Evolutionary conservation across 805 yeast genomes (phyloP), one percentile per base, ranked within the genome.

Genomic region (Ogataea ramenticola): DNA sequence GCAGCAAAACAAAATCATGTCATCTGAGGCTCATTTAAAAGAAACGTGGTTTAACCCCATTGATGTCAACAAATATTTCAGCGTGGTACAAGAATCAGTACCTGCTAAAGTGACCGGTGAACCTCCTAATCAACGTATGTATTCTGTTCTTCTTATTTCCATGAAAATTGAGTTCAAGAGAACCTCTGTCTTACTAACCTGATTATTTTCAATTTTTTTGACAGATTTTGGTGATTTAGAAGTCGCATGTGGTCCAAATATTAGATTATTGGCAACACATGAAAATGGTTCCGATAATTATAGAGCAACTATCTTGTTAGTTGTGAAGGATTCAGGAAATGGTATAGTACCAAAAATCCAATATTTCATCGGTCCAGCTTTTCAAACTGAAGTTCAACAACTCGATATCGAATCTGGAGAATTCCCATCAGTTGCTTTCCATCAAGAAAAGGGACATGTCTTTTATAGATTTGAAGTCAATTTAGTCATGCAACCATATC

Each of bases 231-330:
- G 71, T 2, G 38, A 53, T 2, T 44, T 70, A n/a, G 71, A 74
- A 34, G 67, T 81, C 19, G 65, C 71, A 41, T 80, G 86, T 58
- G 98, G 98, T 2, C 98, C 98, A 0, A 67, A 82, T 27, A 63
- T 90, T 40, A 70, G 93, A 45, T 74, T 82, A 40, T 65, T 79
- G 46, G 89, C 83, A 7, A 76, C 83, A 39, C 64, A 70, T 37
- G 88, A 85, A 49, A 64, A 71, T 14, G 65, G 65, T 3, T 39
- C 65, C 8, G 50, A 59, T 24, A 66, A 74, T 36, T 90, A 88
- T 66, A 62, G 89, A 24, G 96, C 83, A 3, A 67, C 86, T 2
- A 67, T 87, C 20, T 50, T 87, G 61, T 58, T 90, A 24, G 89
- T 89, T 2, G 66, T 79, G 17, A 70, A 73, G 48, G 50, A 46